Conservation (phyloP, 768 basidiomycete genomes). For the Termitomyces sp. region DNA sequence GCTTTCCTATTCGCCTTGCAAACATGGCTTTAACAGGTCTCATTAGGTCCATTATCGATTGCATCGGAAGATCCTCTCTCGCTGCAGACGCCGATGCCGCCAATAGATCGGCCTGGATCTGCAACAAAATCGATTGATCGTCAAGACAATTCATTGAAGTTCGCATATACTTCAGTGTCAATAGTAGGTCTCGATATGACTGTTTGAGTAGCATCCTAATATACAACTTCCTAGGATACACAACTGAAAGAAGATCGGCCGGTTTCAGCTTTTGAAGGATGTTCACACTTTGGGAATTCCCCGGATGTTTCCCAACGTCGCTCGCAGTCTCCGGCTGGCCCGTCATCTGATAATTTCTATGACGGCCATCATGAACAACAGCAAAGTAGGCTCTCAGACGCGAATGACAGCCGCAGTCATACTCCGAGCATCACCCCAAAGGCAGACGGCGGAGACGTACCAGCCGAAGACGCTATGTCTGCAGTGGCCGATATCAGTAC, state of each 20-base stretch:
- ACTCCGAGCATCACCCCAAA: neutral
- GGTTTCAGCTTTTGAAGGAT: neutral
- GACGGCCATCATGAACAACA: neutral
- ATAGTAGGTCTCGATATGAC: neutral
- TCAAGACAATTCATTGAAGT: neutral
- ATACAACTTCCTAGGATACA: neutral
- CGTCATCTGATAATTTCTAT: neutral
- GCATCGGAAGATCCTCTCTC: conserved; percentile 2
- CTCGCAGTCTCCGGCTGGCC: neutral
- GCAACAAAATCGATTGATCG: neutral
- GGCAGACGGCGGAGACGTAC: conserved; percentile 7
- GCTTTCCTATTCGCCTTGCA: neutral
- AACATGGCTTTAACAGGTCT: neutral
- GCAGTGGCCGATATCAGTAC: conserved; percentile 37
- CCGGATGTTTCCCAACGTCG: neutral
- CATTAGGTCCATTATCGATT: conserved; percentile 1
- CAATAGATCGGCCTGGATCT: neutral
- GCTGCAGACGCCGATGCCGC: neutral
- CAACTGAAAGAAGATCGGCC: neutral
- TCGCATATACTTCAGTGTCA: neutral
- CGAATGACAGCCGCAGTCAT: conserved; percentile 7
- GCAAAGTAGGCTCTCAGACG: neutral
- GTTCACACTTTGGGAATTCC: neutral
- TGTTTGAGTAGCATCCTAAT: neutral
- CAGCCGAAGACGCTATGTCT: conserved; percentile 31